Evolutionary conservation across 208 protist species (phyloP).

Genomic region (Leishmania tropica): DNA sequence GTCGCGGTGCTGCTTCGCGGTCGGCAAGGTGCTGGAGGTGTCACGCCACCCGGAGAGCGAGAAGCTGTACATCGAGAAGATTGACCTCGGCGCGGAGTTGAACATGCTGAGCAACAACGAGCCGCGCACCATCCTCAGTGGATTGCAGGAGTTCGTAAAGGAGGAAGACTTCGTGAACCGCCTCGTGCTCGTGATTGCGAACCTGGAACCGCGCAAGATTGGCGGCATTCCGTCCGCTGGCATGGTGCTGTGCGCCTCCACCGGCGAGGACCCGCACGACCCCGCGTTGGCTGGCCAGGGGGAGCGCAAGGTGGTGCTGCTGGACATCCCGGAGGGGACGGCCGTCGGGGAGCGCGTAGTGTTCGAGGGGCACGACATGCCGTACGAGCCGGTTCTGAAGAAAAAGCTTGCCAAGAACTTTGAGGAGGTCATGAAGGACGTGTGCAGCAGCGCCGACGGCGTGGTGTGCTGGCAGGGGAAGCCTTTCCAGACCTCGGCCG

Average conservation of each 20-base stretch:
- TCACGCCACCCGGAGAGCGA: slow-evolving; percentile 87
- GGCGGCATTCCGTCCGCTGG: slow-evolving; percentile 85
- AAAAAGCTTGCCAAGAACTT: slow-evolving; percentile 94
- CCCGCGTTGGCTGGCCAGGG: slow-evolving; percentile 40
- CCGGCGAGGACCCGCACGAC: slow-evolving; percentile 51
- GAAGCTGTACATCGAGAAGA: slow-evolving; percentile 94
- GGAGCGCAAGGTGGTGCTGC: slow-evolving; percentile 73
- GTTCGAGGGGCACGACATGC: slow-evolving; percentile 85
- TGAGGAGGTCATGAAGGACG: slow-evolving; percentile 79
- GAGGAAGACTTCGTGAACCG: slow-evolving; percentile 82
- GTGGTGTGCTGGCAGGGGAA: slow-evolving; percentile 74
- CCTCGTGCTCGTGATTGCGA: slow-evolving; percentile 91
- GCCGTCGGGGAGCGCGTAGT: slow-evolving; percentile 87
- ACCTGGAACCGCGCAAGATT: slow-evolving; percentile 95
- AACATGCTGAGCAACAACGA: slow-evolving; percentile 58
- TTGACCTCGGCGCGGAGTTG: slow-evolving; percentile 90
- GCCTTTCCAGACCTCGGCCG: slow-evolving; percentile 69
- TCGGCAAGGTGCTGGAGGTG: slow-evolving; percentile 91
- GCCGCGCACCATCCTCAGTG: slow-evolving; percentile 91
- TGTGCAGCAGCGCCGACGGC: slow-evolving; percentile 69
- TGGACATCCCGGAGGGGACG: slow-evolving; percentile 86
- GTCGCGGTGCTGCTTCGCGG: slow-evolving; percentile 83
- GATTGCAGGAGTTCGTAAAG: slow-evolving; percentile 87
- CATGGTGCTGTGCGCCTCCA: slow-evolving; percentile 94
- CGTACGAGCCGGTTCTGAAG: slow-evolving; percentile 83